Evolutionary conservation across 768 basidiomycete species (phyloP).

Genomic region (Phaffia tasmanica): DNA sequence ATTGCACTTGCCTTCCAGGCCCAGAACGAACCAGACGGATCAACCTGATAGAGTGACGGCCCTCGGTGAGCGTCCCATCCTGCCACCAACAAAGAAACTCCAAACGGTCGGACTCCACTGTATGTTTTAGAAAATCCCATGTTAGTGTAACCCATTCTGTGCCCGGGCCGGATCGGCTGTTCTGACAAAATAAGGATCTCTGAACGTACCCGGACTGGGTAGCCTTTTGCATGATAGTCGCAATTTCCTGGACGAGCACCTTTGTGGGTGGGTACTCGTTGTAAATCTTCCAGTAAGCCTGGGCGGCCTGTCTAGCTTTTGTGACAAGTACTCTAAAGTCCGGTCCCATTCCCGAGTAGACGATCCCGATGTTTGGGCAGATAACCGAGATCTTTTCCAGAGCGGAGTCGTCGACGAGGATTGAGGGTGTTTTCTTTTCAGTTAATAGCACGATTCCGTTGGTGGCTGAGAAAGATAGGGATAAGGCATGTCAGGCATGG

Average conservation of each 20-base stretch:
- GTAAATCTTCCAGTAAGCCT: slow-evolving; percentile 98
- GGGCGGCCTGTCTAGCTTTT: slow-evolving; percentile 92
- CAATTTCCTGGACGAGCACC: slow-evolving; percentile 92
- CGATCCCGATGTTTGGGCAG: slow-evolving; percentile 97
- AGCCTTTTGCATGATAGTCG: slow-evolving; percentile 96
- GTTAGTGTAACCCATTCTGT: slow-evolving; percentile 10
- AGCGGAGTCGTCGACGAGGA: slow-evolving; percentile 94
- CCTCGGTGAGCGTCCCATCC: slow-evolving; percentile 94
- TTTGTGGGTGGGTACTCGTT: slow-evolving; percentile 96
- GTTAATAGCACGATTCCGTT: slow-evolving; percentile 99
- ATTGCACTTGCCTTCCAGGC: slow-evolving; percentile 99
- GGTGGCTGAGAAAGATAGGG: slow-evolving; percentile 51
- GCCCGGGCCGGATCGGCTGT: no score
- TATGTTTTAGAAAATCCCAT: slow-evolving; percentile 6
- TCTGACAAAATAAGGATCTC: no score
- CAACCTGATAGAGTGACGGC: slow-evolving; percentile 94
- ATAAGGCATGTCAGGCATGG: slow-evolving; percentile 7
- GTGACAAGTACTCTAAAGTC: slow-evolving; percentile 91
- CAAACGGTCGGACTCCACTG: slow-evolving; percentile 98
- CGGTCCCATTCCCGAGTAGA: slow-evolving; percentile 99
- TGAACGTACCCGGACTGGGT: slow-evolving; percentile 88
- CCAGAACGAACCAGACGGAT: slow-evolving; percentile 98
- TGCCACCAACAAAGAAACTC: slow-evolving; percentile 90
- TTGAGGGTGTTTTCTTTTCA: slow-evolving; percentile 97
- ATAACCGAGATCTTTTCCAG: slow-evolving; percentile 94